These are phyloP conservation scores for Mortierella polycephala DNA, from an alignment of 371 early-diverging fungal species.

Conservation along the genomic window DNA sequence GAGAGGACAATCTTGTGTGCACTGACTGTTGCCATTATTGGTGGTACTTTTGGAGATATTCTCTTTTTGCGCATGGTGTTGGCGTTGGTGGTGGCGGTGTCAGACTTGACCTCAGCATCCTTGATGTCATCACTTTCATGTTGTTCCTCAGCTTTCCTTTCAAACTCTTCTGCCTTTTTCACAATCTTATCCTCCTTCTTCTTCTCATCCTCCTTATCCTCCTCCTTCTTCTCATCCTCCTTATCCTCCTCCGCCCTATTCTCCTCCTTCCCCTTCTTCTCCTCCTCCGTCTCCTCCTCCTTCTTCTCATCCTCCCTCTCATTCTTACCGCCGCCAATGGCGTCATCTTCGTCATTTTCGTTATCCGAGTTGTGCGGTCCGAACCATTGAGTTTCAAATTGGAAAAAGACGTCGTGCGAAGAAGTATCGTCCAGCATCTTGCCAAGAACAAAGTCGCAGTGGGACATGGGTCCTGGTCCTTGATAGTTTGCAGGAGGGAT, in stretches of 20 bases:
- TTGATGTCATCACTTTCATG: no score
- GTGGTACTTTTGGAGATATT: background rate
- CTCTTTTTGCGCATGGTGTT: background rate
- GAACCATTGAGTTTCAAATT: conserved; percentile 9
- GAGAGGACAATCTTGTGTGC: conserved; percentile 36
- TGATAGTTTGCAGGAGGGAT: background rate
- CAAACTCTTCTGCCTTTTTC: no score
- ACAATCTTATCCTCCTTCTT: no score
- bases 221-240: background rate
- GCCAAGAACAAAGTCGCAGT: conserved; percentile 24
- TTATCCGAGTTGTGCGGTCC: background rate
- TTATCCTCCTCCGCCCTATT: no score
- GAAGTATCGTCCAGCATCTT: conserved; percentile 21
- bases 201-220: no score
- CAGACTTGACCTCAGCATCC: background rate
- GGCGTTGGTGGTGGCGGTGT: background rate
- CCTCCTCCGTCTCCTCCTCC: background rate
- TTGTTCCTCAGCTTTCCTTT: no score
- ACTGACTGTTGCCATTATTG: background rate
- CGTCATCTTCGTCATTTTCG: background rate
- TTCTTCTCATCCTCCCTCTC: background rate
- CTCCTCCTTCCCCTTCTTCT: background rate
- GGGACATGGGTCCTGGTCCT: background rate
- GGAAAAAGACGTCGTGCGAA: conserved; percentile 34
- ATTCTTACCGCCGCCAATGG: background rate